phyloP scores from a whole-genome alignment of 352 stramenopile genomes.

The Globisporangium perplexum region DNA sequence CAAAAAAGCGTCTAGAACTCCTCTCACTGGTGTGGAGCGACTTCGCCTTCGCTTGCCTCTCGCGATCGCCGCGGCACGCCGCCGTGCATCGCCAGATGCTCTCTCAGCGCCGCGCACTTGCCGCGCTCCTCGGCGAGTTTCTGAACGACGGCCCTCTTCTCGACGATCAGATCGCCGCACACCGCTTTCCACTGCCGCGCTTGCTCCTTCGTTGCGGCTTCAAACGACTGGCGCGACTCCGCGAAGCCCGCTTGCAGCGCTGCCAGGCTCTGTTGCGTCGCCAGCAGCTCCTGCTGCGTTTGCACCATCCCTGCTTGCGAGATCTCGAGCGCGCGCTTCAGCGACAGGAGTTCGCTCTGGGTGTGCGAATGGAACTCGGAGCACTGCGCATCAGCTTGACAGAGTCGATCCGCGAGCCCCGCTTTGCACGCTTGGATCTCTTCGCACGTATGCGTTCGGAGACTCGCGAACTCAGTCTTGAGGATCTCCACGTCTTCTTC shows the following conservation, averaged over 20 bases:
- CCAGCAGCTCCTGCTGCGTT: conserved; percentile 25
- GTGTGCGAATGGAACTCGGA: conserved; percentile 8
- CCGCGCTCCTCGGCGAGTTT: conserved; percentile 42
- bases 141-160: conserved; percentile 36
- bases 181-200: conserved; percentile 35
- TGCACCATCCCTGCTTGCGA: conserved; percentile 18
- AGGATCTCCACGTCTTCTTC: conserved; percentile 19
- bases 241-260: conserved; percentile 18
- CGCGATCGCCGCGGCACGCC: no score
- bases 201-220: conserved; percentile 31
- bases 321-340: conserved; percentile 17
- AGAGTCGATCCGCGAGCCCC: conserved; percentile 17
- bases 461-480: conserved; percentile 33
- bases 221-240: conserved; percentile 23
- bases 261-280: conserved; percentile 16
- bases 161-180: conserved; percentile 33
- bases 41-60: background rate
- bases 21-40: no score
- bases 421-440: conserved; percentile 18
- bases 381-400: conserved; percentile 13
- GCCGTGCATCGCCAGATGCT: conserved; percentile 22
- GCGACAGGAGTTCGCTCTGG: conserved; percentile 13
- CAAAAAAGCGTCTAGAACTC: background rate
- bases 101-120: conserved; percentile 34
- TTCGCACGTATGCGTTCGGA: conserved; percentile 28